A percentile compares a stretch with the other conserved stretches of the same genome.
Conservation (phyloP, 306 rosid genomes). For the Castanea sativa region DNA sequence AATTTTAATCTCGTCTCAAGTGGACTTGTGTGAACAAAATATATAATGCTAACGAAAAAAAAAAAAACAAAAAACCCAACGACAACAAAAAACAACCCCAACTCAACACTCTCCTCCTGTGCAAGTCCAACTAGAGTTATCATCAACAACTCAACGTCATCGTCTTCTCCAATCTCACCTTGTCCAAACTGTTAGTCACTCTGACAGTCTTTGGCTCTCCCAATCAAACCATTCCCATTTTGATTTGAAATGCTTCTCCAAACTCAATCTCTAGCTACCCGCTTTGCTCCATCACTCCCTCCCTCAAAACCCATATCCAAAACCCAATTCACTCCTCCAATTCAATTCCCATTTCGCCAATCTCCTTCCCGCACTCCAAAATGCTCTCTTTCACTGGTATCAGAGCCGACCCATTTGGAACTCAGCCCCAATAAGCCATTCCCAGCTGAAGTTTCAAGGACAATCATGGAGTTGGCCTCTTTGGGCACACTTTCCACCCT, state of each 20-base stretch:
- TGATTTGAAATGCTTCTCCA: slow-evolving; percentile 51
- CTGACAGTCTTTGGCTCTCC: neutral
- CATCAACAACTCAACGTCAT: slow-evolving; percentile 3
- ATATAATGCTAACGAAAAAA: too few relatives aligned
- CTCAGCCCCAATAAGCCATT: slow-evolving; percentile 48
- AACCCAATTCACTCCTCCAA: slow-evolving; percentile 18
- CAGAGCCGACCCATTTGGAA: slow-evolving; percentile 49
- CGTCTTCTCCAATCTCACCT: neutral
- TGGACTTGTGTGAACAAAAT: too few relatives aligned
- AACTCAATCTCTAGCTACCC: slow-evolving; percentile 36
- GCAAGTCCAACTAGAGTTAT: neutral
- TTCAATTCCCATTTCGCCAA: slow-evolving; percentile 22
- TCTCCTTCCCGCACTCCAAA: slow-evolving; percentile 23
- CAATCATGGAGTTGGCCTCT: slow-evolving; percentile 71
- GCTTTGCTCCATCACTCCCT: slow-evolving; percentile 31
- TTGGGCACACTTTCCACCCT: slow-evolving; percentile 69
- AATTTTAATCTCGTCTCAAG: too few relatives aligned
- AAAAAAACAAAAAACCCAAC: too few relatives aligned
- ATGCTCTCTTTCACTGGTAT: slow-evolving; percentile 55
- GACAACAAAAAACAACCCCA: too few relatives aligned
- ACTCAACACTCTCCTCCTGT: too few relatives aligned
- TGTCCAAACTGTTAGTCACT: neutral
- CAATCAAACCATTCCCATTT: neutral
- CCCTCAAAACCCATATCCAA: slow-evolving; percentile 17
- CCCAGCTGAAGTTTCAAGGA: slow-evolving; percentile 86